phyloP scores from a whole-genome alignment of 257 asterid genomes.

The Ilex asprella region DNA sequence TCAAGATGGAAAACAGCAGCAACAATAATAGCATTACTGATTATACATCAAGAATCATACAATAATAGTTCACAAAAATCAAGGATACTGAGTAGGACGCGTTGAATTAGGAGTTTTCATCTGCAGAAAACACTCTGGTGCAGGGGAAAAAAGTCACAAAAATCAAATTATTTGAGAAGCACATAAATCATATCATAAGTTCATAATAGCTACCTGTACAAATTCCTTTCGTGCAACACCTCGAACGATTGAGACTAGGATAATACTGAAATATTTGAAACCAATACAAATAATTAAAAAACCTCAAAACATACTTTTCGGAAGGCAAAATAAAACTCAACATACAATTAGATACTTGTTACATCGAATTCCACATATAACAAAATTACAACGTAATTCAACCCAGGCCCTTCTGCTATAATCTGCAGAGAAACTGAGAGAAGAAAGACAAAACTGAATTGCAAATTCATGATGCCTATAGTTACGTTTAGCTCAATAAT shows the following conservation, averaged over 20 bases:
- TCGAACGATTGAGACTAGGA: constrained; percentile 96
- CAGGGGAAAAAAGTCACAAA: constrained; percentile 15
- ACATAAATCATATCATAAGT: constrained; percentile 7
- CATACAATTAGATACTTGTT: too few species aligned
- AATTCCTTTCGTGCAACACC: constrained; percentile 97
- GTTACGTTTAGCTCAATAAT: too few species aligned
- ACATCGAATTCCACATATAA: too few species aligned
- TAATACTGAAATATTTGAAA: constrained; percentile 62
- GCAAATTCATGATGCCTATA: too few species aligned
- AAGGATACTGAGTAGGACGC: constrained; percentile 98
- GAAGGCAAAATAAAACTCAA: background rate
- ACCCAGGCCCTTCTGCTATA: too few species aligned
- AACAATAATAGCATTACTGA: background rate
- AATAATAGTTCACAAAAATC: constrained; percentile 2
- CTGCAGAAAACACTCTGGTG: constrained; percentile 89
- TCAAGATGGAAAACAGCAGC: background rate
- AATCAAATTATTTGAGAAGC: background rate
- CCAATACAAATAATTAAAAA: constrained; percentile 12
- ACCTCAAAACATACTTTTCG: too few species aligned
- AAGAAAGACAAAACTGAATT: too few species aligned
- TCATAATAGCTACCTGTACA: constrained; percentile 61
- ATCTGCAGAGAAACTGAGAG: too few species aligned
- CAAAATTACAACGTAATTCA: too few species aligned
- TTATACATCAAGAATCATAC: background rate
- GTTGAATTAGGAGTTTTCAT: constrained; percentile 94